phyloP scores from a whole-genome alignment of 139 green algal genomes.

The Pleodorina starrii region DNA sequence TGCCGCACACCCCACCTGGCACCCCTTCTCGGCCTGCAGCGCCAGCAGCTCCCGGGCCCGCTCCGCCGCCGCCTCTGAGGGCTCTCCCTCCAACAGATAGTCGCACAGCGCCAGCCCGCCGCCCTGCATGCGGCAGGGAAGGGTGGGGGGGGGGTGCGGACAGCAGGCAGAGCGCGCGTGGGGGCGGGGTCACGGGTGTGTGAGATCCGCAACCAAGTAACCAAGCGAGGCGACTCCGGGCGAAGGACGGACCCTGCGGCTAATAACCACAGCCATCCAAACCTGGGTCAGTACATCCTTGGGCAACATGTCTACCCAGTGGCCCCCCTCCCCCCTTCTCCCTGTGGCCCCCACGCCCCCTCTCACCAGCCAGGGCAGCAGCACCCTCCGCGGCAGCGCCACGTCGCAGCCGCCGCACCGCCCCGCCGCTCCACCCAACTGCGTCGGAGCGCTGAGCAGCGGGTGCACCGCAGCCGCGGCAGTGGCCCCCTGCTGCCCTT shows the following conservation, averaged over 20 bases:
- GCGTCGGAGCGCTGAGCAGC: slow-evolving; percentile 28
- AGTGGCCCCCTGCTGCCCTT: not conserved
- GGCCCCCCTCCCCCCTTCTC: too few species aligned
- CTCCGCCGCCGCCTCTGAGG: slow-evolving; percentile 25
- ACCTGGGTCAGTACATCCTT: too few species aligned
- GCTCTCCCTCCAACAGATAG: slow-evolving; percentile 54
- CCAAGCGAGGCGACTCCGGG: too few species aligned
- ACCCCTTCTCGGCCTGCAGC: not conserved
- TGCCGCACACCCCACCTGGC: too few species aligned
- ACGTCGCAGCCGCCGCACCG: slow-evolving; percentile 12
- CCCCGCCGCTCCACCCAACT: not conserved
- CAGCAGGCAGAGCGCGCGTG: too few species aligned
- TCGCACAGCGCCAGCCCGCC: slow-evolving; percentile 50
- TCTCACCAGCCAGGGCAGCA: slow-evolving; percentile 62
- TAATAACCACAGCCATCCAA: too few species aligned
- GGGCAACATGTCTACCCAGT: too few species aligned
- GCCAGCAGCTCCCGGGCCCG: slow-evolving; percentile 41
- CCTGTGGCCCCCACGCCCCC: too few species aligned
- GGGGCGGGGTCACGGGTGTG: too few species aligned
- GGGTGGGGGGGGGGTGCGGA: too few species aligned
- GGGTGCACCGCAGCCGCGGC: slow-evolving; percentile 24
- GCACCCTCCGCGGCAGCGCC: slow-evolving; percentile 52
- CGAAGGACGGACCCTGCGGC: too few species aligned
- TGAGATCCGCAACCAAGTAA: too few species aligned
- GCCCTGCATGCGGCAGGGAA: not conserved